phyloP scores from a whole-genome alignment of 306 rosid genomes.

The Vigna nakashimae region DNA sequence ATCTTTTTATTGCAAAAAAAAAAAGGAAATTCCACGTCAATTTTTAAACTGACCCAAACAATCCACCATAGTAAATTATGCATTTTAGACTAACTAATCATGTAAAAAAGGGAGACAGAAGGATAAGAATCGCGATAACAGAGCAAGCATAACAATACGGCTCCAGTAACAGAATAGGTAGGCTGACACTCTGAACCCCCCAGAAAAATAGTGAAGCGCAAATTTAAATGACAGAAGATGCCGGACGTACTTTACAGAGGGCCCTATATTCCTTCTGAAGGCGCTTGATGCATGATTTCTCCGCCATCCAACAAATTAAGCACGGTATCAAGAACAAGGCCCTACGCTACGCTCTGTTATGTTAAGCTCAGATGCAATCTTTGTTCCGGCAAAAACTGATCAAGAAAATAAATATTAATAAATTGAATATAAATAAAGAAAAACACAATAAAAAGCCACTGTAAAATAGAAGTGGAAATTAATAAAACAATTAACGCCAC shows the following conservation, averaged over 20 bases:
- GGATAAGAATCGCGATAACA: constrained; percentile 3
- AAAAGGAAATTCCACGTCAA: neutral
- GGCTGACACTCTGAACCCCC: constrained; percentile 16
- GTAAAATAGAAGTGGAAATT: neutral
- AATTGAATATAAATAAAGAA: constrained; percentile 22
- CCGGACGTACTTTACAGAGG: constrained; percentile 91
- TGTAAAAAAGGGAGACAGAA: constrained; percentile 1
- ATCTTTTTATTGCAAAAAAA: neutral
- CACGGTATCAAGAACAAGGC: constrained; percentile 42
- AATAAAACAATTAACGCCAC: neutral
- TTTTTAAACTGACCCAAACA: constrained; percentile 18
- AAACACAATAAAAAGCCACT: constrained; percentile 6
- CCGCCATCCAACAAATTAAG: constrained; percentile 74
- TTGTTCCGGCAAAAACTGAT: constrained; percentile 51
- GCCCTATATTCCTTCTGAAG: constrained; percentile 99
- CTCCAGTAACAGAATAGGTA: constrained; percentile 13
- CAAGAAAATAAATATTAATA: constrained; percentile 33
- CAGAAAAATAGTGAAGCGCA: constrained; percentile 20
- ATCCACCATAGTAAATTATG: constrained; percentile 11
- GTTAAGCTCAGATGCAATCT: constrained; percentile 22
- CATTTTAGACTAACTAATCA: neutral
- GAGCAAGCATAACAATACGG: constrained; percentile 33
- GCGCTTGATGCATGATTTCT: constrained; percentile 88
- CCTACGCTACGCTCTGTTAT: constrained; percentile 35
- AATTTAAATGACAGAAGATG: constrained; percentile 34